Conservation (phyloP, 371 early-diverging fungal genomes). For the Apophysomyces elegans region DNA sequence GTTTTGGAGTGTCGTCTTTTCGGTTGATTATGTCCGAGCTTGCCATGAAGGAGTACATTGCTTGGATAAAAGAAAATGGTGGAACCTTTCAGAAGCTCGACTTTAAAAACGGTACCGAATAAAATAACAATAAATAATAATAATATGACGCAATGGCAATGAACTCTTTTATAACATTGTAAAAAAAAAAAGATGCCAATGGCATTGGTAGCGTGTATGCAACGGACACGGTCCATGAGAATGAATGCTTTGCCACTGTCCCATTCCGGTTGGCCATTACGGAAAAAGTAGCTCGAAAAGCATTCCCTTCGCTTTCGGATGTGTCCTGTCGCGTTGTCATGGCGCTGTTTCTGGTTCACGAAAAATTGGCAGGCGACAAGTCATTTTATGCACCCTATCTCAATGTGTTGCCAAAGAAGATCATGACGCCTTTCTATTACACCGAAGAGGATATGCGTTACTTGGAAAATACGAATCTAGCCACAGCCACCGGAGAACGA, state of each 20-base stretch:
- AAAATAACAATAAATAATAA: too few relatives aligned
- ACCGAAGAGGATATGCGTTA: constrained; percentile 49
- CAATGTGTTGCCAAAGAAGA: constrained; percentile 48
- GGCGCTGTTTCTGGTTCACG: constrained; percentile 42
- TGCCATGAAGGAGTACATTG: constrained; percentile 21
- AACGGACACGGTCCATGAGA: constrained; percentile 28
- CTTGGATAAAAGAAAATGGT: constrained; percentile 49
- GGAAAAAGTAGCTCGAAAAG: constrained; percentile 46
- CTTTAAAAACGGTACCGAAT: constrained; percentile 37
- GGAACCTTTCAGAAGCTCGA: constrained; percentile 44
- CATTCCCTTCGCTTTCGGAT: constrained; percentile 29
- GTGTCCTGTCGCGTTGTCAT: constrained; percentile 45
- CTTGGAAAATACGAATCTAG: constrained; percentile 57
- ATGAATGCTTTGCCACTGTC: constrained; percentile 40
- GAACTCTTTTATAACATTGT: background rate
- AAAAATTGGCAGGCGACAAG: constrained; percentile 32
- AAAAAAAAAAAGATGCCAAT: constrained; percentile 26
- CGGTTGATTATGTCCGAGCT: constrained; percentile 8
- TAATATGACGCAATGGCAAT: too few relatives aligned
- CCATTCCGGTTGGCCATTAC: constrained; percentile 52
- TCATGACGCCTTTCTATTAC: constrained; percentile 49
- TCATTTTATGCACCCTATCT: constrained; percentile 60
- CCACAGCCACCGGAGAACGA: constrained; percentile 44
- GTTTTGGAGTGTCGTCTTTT: background rate
- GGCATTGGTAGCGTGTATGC: constrained; percentile 50